Conservation (phyloP, 495 filamentous ascomycete species). For the Xeromyces bisporus region DNA sequence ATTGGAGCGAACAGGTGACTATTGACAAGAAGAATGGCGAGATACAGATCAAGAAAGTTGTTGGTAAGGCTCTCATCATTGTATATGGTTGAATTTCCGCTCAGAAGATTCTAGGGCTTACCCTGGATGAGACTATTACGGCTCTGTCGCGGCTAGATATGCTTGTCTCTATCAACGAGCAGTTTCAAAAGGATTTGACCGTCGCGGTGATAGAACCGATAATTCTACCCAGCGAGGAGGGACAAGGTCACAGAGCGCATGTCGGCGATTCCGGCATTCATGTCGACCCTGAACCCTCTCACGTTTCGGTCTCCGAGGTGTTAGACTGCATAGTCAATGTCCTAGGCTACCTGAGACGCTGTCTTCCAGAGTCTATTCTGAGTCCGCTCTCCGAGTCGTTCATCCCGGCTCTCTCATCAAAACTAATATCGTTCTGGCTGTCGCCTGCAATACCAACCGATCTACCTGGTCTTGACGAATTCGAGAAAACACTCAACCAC, state of each 20-base stretch:
- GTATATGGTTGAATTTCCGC: not conserved
- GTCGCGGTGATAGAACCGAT: constrained; percentile 19
- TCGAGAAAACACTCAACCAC: constrained; percentile 44
- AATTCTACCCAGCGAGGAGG: constrained; percentile 11
- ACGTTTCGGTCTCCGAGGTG: constrained; percentile 14
- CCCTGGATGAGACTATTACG: constrained; percentile 19
- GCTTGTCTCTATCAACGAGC: constrained; percentile 15
- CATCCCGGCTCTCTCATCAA: constrained; percentile 46
- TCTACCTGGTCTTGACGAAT: constrained; percentile 47
- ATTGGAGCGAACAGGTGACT: constrained; percentile 36
- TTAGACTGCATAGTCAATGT: constrained; percentile 37
- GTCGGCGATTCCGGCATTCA: constrained; percentile 16
- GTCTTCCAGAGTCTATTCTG: constrained; percentile 46
- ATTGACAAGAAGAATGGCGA: constrained; percentile 32
- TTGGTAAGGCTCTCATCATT: constrained; percentile 5
- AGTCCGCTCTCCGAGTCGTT: constrained; percentile 46
- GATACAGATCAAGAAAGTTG: constrained; percentile 29
- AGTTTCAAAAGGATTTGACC: constrained; percentile 19
- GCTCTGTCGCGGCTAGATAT: constrained; percentile 20
- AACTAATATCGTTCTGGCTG: constrained; percentile 56
- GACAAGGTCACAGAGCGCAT: constrained; percentile 14
- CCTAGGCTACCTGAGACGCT: constrained; percentile 45
- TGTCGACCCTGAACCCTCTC: constrained; percentile 14
- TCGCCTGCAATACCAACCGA: constrained; percentile 57
- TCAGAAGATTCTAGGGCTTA: constrained; percentile 6